Base-by-base conservation (phyloP, 2,329 filamentous ascomycete genomes). In the Colletotrichum navitas region DNA sequence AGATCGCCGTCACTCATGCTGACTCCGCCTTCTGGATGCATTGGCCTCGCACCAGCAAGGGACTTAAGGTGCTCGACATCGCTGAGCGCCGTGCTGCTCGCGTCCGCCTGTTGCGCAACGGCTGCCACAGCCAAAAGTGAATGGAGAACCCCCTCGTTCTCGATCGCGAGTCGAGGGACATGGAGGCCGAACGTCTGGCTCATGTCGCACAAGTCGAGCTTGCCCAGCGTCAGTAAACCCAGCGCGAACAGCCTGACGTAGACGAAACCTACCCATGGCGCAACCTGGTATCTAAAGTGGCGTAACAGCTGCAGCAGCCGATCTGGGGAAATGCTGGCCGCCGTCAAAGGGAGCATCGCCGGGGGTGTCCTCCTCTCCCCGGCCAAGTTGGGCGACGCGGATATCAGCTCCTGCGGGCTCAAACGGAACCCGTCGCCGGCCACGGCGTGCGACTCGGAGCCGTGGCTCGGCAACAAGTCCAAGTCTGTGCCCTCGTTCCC, bases 231-330 rank as follows among this genome's bases (percentile, higher is more conserved):
- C 4, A 68, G 47, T 34, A 12, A 26, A 36, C 1, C 29, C 29
- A 29, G 29, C 29, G 29, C 29, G 12, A 1, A 6, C 18, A 16
- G 1, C 16, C 39, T 5, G 11, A 8, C n/a, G 16, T 0, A 41
- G 4, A 7, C n/a, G 6, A 3, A 34, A 76, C 80, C 63, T 76
- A 85, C 83, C 83, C 84, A 85, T 26, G 83, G 81, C 7, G 83
- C 83, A 41, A 85, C 78, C 51, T 83, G 79, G 63, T 85, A 85
- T 55, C 82, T 77, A 65, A 84, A 85, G 64, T 84, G 79, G n/a
- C 82, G 79, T 16, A 85, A 66, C 1, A 85, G 73, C 36, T 77
- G 76, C 36, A 81, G 74, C 14, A 74, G 52, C 6, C 72, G 58
- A 5, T 74, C 74, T 26, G 73, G 68, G 0, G 72, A 68, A 1